These are phyloP conservation scores for Agaricus sinodeliciosus DNA, from an alignment of 768 basidiomycete genomes.

Conservation along the genomic window DNA sequence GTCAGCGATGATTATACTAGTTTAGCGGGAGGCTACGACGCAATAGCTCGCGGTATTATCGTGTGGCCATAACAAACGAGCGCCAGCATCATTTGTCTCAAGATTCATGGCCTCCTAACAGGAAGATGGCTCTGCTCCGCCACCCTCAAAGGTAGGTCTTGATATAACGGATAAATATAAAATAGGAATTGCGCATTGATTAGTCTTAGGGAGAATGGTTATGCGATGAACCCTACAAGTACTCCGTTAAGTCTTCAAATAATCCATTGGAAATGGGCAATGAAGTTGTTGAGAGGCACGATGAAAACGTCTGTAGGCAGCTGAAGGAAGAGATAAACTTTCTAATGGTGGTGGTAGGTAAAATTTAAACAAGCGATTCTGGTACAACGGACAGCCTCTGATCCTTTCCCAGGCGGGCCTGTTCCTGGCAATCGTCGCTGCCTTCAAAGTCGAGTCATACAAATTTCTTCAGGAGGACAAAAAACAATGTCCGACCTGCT, in stretches of 20 bases:
- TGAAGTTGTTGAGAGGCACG: not conserved
- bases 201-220: no score
- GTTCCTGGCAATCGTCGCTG: constrained; percentile 5
- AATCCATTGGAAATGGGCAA: constrained; percentile 3
- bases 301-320: constrained; percentile 1
- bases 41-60: no score
- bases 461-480: not conserved
- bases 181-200: no score
- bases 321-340: constrained; percentile 2
- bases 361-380: not conserved
- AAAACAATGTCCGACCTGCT: constrained; percentile 6
- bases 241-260: not conserved
- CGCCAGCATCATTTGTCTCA: no score
- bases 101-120: no score
- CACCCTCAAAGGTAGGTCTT: no score
- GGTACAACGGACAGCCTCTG: not conserved
- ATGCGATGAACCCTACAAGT: not conserved
- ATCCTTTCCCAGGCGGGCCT: not conserved
- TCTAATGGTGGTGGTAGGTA: constrained; percentile 5
- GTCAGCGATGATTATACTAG: no score
- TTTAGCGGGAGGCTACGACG: no score
- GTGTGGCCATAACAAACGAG: not conserved
- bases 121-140: no score
- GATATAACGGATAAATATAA: no score
- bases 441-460: constrained; percentile 7